These are phyloP conservation scores for Metschnikowia reukaufii DNA, from an alignment of 805 yeast genomes.

Conservation along the genomic window DNA sequence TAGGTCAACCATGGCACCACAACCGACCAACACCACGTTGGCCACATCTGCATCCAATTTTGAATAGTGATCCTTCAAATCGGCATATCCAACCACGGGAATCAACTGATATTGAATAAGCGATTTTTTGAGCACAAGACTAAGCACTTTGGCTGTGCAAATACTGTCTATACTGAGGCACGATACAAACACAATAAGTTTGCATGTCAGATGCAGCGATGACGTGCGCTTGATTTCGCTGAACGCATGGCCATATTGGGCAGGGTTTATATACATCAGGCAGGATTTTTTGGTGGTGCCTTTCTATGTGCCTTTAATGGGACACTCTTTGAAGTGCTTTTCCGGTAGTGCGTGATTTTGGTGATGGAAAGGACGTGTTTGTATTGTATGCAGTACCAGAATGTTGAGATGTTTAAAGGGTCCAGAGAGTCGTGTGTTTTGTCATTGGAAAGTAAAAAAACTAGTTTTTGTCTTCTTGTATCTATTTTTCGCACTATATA, in stretches of 20 bases:
- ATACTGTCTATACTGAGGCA: slow-evolving; percentile 89
- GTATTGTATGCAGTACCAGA: no score
- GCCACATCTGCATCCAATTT: slow-evolving; percentile 72
- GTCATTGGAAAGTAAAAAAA: no score
- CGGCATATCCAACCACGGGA: slow-evolving; percentile 91
- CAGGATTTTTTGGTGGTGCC: not conserved
- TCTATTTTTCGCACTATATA: no score
- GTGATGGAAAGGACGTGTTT: not conserved
- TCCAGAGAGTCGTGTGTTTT: no score
- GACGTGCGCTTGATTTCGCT: slow-evolving; percentile 68
- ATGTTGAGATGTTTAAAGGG: no score
- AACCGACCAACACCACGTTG: slow-evolving; percentile 80
- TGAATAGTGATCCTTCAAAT: slow-evolving; percentile 60
- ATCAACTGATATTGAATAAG: slow-evolving; percentile 83
- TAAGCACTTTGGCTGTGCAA: slow-evolving; percentile 80
- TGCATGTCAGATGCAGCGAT: slow-evolving; percentile 89
- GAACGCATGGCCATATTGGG: slow-evolving; percentile 66
- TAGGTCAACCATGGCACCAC: slow-evolving; percentile 90
- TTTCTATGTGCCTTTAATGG: not conserved
- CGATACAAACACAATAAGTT: slow-evolving; percentile 82
- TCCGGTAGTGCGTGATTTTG: not conserved
- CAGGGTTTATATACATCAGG: slow-evolving; percentile 72
- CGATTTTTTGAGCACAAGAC: slow-evolving; percentile 70
- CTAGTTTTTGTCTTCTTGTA: no score
- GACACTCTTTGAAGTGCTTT: no score